A percentile compares a stretch with the other conserved stretches of the same genome.
Evolutionary conservation across 208 protist species (phyloP).

Genomic region (Vickermania ingenoplastis): DNA sequence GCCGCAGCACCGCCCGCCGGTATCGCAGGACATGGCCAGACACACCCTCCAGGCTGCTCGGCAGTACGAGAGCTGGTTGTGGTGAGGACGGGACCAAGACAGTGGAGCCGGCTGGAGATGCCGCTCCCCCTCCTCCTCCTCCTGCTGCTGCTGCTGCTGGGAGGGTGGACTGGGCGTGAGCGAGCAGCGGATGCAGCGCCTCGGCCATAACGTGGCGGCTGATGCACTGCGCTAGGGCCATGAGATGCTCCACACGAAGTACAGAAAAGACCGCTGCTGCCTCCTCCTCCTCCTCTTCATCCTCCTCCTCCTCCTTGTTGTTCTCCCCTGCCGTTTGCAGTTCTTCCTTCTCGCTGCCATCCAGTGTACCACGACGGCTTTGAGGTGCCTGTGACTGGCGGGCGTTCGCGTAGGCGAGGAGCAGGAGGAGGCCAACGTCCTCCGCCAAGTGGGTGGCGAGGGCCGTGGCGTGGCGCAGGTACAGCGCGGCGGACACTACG

Average conservation of each 20-base stretch:
- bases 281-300: not conserved
- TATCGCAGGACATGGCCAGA: not conserved
- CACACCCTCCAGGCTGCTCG: not conserved
- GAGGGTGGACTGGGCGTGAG: not conserved
- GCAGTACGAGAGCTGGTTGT: too few species aligned
- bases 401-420: slow-evolving; percentile 2
- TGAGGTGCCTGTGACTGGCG: not conserved
- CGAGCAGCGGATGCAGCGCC: not conserved
- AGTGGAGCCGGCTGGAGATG: not conserved
- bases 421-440: slow-evolving; percentile 7
- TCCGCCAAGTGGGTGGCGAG: slow-evolving; percentile 4
- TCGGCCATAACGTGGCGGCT: not conserved
- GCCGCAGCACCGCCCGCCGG: not conserved
- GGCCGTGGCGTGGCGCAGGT: slow-evolving; percentile 7
- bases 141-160: not conserved
- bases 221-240: not conserved
- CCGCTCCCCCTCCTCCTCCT: not conserved
- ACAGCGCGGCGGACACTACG: slow-evolving; percentile 11
- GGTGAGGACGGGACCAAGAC: not conserved
- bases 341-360: not conserved
- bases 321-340: slow-evolving; percentile 1
- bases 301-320: slow-evolving; percentile 1
- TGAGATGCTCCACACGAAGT: not conserved
- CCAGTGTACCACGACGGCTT: not conserved
- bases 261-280: not conserved